Conservation (phyloP, 2,329 filamentous ascomycete genomes). For the Arthroderma uncinatum region DNA sequence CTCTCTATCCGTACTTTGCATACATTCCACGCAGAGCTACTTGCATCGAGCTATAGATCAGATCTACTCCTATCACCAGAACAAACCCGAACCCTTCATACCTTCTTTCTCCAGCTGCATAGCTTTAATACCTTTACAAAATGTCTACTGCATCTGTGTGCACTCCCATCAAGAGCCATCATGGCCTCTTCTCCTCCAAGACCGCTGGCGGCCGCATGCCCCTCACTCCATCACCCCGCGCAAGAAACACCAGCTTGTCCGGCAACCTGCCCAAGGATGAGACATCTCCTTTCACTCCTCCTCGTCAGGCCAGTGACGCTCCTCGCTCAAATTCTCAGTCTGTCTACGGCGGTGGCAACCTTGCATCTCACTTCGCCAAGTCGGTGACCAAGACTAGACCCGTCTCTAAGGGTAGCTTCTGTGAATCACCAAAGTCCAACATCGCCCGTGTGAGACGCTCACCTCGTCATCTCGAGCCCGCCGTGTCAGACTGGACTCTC, state of each 20-base stretch:
- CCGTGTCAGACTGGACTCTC: slow-evolving; percentile 83
- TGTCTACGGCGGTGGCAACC: slow-evolving; percentile 62
- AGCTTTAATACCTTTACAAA: slow-evolving; percentile 21
- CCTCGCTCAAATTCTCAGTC: slow-evolving; percentile 50
- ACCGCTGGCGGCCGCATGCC: slow-evolving; percentile 92
- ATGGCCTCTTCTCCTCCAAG: slow-evolving; percentile 80
- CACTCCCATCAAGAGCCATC: slow-evolving; percentile 90
- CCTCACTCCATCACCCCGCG: slow-evolving; percentile 77
- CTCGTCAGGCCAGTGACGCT: slow-evolving; percentile 47
- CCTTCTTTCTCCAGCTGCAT: slow-evolving; percentile 9
- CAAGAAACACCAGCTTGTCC: slow-evolving; percentile 41
- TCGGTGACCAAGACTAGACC: slow-evolving; percentile 37
- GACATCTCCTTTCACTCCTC: slow-evolving; percentile 68
- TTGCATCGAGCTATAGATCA: slow-evolving; percentile 24
- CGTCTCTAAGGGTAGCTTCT: slow-evolving; percentile 51
- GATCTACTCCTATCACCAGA: too few species aligned
- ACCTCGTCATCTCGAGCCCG: slow-evolving; percentile 78
- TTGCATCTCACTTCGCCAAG: slow-evolving; percentile 67
- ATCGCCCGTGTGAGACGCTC: slow-evolving; percentile 48
- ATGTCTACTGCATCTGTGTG: slow-evolving; percentile 80
- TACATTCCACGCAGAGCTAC: slow-evolving; percentile 23
- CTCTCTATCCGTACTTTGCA: slow-evolving; percentile 15
- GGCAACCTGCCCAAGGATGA: slow-evolving; percentile 42
- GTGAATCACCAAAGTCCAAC: slow-evolving; percentile 93
- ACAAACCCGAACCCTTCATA: slow-evolving; percentile 15